Evolutionary conservation across 345 rosid species (phyloP).

Genomic region (Orychophragmus violaceus): DNA sequence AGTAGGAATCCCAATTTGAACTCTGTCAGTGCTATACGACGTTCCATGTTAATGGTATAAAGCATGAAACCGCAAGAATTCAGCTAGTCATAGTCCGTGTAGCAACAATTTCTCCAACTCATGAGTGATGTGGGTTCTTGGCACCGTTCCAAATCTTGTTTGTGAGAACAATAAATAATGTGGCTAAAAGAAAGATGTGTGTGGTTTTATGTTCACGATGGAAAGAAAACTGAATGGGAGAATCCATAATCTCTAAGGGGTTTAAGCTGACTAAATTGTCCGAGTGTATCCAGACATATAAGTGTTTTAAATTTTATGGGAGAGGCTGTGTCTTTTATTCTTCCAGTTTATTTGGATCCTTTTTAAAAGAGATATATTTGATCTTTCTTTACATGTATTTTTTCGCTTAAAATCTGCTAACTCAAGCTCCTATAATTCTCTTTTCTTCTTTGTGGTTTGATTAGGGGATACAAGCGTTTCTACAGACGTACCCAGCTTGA

Average conservation of each 20-base stretch:
- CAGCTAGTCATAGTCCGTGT: background rate
- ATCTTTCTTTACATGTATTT: background rate
- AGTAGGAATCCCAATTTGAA: background rate
- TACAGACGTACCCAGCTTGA: constrained; percentile 63
- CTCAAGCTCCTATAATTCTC: background rate
- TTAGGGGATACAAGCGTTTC: constrained; percentile 96
- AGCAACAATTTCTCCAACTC: background rate
- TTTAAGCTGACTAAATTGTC: background rate
- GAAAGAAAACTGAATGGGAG: background rate
- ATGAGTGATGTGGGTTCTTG: constrained; percentile 2
- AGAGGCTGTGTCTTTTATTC: background rate
- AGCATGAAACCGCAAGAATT: background rate
- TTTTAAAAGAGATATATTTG: background rate
- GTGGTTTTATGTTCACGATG: background rate
- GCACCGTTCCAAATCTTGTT: background rate
- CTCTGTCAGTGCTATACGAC: background rate
- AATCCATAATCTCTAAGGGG: background rate
- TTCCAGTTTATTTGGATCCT: background rate
- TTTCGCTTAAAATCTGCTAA: background rate
- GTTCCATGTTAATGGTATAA: background rate
- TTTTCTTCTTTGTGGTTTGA: constrained; percentile 3
- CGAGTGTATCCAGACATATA: background rate
- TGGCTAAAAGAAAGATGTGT: background rate
- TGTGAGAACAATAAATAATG: background rate
- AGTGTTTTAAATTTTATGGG: background rate